Percentiles rank a stretch among this genome's conserved stretches.
Conservation (phyloP, 176 grass and related monocot species). For the Cenchrus purpureus region DNA sequence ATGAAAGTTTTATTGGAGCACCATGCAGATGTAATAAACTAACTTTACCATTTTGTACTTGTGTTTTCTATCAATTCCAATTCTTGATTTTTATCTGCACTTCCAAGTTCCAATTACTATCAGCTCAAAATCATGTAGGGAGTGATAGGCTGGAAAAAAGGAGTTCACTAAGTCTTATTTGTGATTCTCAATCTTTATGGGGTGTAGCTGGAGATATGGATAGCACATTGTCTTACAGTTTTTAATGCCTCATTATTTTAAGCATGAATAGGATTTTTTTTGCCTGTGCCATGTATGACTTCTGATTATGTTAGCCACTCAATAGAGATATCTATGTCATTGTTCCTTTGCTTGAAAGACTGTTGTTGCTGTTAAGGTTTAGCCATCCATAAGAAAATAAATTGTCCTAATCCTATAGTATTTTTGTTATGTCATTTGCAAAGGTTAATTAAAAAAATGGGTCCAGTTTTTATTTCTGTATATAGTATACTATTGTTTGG, state of each 20-base stretch:
- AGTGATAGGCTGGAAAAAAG: no score
- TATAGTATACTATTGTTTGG: not conserved
- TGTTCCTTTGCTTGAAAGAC: not conserved
- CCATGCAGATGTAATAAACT: no score
- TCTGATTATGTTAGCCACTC: not conserved
- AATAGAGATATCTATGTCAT: not conserved
- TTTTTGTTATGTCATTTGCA: no score
- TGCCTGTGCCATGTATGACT: not conserved
- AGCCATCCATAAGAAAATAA: not conserved
- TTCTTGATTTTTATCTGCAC: not conserved
- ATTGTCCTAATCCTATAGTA: not conserved
- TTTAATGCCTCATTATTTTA: not conserved
- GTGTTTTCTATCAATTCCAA: not conserved
- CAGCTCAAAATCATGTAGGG: not conserved
- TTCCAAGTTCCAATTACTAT: not conserved
- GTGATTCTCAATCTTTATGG: slow-evolving; percentile 8
- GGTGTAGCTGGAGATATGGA: not conserved
- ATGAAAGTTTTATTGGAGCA: no score
- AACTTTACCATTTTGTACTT: no score
- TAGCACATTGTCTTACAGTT: not conserved
- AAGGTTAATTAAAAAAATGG: not conserved
- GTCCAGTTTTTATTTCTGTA: not conserved
- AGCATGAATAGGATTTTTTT: not conserved
- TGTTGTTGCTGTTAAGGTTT: no score
- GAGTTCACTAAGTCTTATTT: not conserved